Evolutionary conservation across 2,329 filamentous ascomycete genomes (phyloP), one percentile per base, ranked within the genome.

Genomic region (Diaporthe eres): DNA sequence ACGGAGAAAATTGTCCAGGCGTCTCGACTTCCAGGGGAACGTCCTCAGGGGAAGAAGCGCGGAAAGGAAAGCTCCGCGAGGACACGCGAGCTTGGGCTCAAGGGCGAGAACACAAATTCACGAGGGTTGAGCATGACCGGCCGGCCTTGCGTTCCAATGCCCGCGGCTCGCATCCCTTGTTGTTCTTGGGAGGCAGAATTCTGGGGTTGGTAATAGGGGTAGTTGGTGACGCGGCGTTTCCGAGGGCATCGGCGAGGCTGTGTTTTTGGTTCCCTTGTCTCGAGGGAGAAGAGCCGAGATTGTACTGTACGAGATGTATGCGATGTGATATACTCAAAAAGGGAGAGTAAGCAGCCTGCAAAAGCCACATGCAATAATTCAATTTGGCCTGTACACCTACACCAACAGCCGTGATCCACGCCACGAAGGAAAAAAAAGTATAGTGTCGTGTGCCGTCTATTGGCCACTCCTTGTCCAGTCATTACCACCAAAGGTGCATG

Each of bases 171-270:
- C 28, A 44, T 47, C 39, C 17, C 12, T 37, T 42, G 28, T 31
- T 15, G 25, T 34, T 37, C 15, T 34, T 72, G 71, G n/a, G 57
- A 72, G 53, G 57, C 42, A 42, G n/a, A 58, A 51, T 22, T 44
- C 31, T 13, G 68, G 55, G n/a, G 25, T 55, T 70, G 65, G 65
- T 70, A 70, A 70, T 53, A 70, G 49, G 65, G 65, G 65, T 53
- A 12, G 58, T 42, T 55, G 61, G 71, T 47, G 68, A 63, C 58
- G 70, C 47, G 74, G 74, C 74, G 74, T 75, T 75, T 70, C 70
- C 22, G 65, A 55, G 49, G 61, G 74, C 71, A 74, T 60, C 42
- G 61, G 53, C 51, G 51, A 74, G 42, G 47, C 49, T 55, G 70
- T 72, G 51, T 68, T 44, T 73, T 74, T 44, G 49, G 39, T 57